Percentiles rank a stretch among this genome's conserved stretches.
These are phyloP conservation scores for Colletotrichum sp. DNA, from an alignment of 2,329 filamentous ascomycete genomes.

Conservation along the genomic window DNA sequence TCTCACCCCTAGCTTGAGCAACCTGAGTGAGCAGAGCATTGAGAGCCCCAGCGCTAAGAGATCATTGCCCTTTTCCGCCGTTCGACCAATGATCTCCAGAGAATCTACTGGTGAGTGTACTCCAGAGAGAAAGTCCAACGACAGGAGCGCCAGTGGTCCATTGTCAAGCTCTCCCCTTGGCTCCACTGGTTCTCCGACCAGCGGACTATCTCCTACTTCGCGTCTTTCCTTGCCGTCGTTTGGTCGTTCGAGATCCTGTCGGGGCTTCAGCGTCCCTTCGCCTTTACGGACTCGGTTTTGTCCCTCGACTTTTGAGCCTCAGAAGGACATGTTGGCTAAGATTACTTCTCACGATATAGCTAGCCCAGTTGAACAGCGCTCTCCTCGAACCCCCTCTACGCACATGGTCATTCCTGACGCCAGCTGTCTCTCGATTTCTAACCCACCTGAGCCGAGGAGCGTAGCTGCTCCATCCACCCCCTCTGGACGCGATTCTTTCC, in stretches of 20 bases:
- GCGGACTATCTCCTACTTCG: conserved; percentile 35
- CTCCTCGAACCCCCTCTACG: conserved; percentile 82
- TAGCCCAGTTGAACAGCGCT: conserved; percentile 65
- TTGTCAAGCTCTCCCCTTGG: conserved; percentile 16
- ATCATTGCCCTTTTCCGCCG: conserved; percentile 46
- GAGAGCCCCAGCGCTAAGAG: conserved; percentile 56
- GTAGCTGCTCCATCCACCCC: conserved; percentile 74
- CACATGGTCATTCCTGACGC: conserved; percentile 78
- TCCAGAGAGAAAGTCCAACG: conserved; percentile 17
- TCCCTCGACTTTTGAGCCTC: conserved; percentile 30
- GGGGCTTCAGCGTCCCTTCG: conserved; percentile 37
- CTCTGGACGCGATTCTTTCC: conserved; percentile 53
- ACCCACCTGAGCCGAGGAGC: conserved; percentile 46
- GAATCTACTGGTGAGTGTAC: conserved; percentile 52
- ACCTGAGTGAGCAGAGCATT: conserved; percentile 41
- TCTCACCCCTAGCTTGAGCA: conserved; percentile 46
- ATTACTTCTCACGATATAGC: conserved; percentile 56
- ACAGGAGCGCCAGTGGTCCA: neutral
- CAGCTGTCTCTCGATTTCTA: conserved; percentile 83
- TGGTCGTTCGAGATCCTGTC: conserved; percentile 32
- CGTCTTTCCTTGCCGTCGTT: conserved; percentile 44
- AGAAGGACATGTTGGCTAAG: conserved; percentile 57
- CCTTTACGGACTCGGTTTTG: conserved; percentile 34
- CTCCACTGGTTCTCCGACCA: conserved; percentile 35
- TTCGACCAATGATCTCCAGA: conserved; percentile 39